Base-by-base conservation (phyloP, 352 stramenopile genomes). In the Phytophthora foliorum region DNA sequence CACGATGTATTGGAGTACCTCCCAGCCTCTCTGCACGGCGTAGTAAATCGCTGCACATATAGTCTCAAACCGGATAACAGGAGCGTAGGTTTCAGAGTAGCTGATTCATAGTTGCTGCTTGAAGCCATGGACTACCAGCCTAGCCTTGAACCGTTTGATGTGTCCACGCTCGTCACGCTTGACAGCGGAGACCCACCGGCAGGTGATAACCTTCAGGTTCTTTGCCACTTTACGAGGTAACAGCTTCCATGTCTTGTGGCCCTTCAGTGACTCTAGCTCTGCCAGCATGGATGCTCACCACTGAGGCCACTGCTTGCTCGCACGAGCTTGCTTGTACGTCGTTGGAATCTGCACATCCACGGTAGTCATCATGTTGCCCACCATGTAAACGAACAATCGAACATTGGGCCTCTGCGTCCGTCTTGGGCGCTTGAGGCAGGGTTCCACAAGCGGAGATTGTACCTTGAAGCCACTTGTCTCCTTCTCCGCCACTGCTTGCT, bases 21-120 rank as follows among this genome's bases (percentile, higher is more conserved):
- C 22, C 61, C 51, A 69, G 5, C 46, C 52, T 17, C 53, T 32
- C 32, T 46, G 51, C 19, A 62, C 6, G 2, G 38, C 38, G 14
- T 22, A 44, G 17, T 44, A 44, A 9, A 69, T 45, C 16, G 51
- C 61, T 0, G 41, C 32, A 19, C 51, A 22, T 3, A 63, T 69
- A 2, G 52, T 63, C 21, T 69, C 58, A 17, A 67, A 67, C 11
- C 58, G 48, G 11, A 68, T 64, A 3, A 73, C 49, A 27, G 46
- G 65, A 24, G 57, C 41, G 24, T 57, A 64, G 3, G 45, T 56
- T 4, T 64, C 46, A 8, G 9, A 24, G 27, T 62, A 72, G 48
- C 45, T 34, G 5, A 72, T 34, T 6, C 49, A 39, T 3, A 45
- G 39, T 10, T 61, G 17, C 24, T 72, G 57, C 32, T 50, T 64